Conservation (phyloP, 306 rosid species). For the Cercis canadensis region DNA sequence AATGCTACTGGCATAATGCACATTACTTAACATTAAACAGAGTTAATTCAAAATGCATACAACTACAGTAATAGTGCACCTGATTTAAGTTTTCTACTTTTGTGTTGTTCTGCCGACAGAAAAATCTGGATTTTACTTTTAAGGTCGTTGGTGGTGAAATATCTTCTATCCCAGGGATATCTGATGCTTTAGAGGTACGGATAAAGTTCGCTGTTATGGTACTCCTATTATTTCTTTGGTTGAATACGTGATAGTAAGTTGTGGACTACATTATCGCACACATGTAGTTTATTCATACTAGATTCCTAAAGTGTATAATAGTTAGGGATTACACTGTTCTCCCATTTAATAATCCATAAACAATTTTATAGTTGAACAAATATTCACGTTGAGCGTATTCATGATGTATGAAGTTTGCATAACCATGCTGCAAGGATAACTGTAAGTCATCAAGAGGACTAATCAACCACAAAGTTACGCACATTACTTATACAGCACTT, state of each 20-base stretch:
- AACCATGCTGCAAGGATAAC: neutral
- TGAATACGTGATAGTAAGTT: neutral
- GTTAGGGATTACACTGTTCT: neutral
- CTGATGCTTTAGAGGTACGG: conserved; percentile 86
- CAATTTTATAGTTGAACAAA: conserved; percentile 4
- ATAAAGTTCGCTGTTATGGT: conserved; percentile 14
- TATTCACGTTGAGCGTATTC: conserved; percentile 4
- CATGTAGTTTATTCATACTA: too few species aligned
- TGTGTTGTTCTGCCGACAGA: conserved; percentile 57
- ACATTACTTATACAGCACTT: conserved; percentile 1
- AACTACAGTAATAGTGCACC: conserved; percentile 11
- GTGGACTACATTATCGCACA: neutral
- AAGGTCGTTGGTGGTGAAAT: conserved; percentile 83
- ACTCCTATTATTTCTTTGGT: conserved; percentile 30
- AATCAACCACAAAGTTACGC: conserved; percentile 1
- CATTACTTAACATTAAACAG: neutral
- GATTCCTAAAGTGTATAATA: neutral
- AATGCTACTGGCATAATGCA: conserved; percentile 9
- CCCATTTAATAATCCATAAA: neutral
- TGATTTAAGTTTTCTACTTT: neutral
- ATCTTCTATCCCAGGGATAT: conserved; percentile 82
- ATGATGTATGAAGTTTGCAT: neutral
- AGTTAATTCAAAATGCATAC: conserved; percentile 14
- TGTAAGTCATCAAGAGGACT: neutral
- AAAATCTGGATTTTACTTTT: conserved; percentile 87